Conservation (phyloP, 75 land plant species). For the Pseudotsuga menziesii region DNA sequence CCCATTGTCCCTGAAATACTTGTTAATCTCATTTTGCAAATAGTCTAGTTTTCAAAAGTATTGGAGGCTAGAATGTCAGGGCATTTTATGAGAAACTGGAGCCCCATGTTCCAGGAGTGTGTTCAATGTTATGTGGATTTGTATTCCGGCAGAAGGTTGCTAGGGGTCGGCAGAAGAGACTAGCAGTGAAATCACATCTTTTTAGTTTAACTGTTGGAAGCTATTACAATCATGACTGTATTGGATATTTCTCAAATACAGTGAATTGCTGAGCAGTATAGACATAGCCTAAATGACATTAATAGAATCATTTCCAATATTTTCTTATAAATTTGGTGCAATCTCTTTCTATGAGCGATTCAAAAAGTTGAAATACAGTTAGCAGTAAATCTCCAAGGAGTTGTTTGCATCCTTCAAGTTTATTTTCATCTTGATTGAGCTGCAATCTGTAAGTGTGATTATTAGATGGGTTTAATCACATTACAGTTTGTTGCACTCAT, state of each 20-base stretch:
- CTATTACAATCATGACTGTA: neutral
- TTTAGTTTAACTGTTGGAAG: neutral
- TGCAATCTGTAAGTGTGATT: neutral
- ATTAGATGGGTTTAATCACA: neutral
- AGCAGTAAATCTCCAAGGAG: neutral
- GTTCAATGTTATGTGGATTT: neutral
- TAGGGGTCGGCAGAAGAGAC: neutral
- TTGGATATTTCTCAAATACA: neutral
- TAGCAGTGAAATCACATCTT: neutral
- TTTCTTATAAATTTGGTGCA: neutral
- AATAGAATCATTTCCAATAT: neutral
- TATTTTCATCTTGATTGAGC: neutral
- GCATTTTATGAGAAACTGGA: neutral
- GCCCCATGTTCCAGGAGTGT: neutral
- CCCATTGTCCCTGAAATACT: too few species aligned
- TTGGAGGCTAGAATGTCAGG: neutral
- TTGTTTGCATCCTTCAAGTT: slow-evolving; percentile 1
- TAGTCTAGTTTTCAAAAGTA: neutral
- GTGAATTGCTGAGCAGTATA: neutral
- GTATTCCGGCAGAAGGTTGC: neutral
- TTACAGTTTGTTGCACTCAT: neutral
- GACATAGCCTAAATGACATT: neutral
- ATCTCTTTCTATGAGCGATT: neutral
- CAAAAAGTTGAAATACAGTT: neutral
- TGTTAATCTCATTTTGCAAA: too few species aligned